A percentile compares a stretch with the other conserved stretches of the same genome.
Evolutionary conservation across 176 grass and related monocot species (phyloP).

Genomic region (Poa annua): DNA sequence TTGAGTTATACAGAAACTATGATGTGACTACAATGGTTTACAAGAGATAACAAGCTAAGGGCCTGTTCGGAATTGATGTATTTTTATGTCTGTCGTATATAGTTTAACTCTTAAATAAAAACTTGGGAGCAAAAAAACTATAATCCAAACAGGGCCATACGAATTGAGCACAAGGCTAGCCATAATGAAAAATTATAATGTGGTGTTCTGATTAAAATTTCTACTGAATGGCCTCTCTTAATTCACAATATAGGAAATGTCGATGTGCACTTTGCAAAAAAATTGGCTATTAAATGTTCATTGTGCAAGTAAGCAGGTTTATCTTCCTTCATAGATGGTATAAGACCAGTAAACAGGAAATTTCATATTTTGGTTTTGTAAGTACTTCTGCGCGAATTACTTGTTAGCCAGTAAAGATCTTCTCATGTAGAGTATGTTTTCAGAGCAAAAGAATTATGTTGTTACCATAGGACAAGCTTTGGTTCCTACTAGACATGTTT

Average conservation of each 20-base stretch:
- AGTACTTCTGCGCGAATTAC: background rate
- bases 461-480: too few relatives aligned
- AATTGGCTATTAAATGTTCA: background rate
- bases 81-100: background rate
- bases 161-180: background rate
- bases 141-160: background rate
- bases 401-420: too few relatives aligned
- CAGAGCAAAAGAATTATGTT: too few relatives aligned
- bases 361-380: background rate
- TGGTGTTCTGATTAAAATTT: too few relatives aligned
- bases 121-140: background rate
- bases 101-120: background rate
- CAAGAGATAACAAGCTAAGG: background rate
- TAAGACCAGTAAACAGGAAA: too few relatives aligned
- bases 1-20: background rate
- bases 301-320: background rate
- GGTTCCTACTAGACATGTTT: too few relatives aligned
- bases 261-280: background rate
- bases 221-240: background rate
- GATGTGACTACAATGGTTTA: background rate
- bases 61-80: background rate
- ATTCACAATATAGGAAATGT: background rate
- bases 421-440: too few relatives aligned
- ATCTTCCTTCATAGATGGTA: background rate
- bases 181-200: background rate